phyloP scores from a whole-genome alignment of 139 green algal species.

The Coelastrella sp. region DNA sequence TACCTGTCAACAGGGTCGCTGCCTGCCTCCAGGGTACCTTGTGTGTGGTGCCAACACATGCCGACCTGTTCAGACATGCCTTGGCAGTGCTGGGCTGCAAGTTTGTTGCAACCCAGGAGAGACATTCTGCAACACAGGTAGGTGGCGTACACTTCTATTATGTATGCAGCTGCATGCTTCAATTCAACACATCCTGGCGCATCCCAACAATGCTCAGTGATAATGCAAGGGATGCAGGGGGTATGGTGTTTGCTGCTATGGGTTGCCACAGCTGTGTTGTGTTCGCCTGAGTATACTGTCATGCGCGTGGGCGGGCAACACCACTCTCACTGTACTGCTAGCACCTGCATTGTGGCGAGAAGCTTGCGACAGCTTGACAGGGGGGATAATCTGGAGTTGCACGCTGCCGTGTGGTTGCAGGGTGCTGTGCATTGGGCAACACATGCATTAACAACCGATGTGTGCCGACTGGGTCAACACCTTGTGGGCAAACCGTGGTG shows the following conservation, averaged over 20 bases:
- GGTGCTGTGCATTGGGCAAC: background rate
- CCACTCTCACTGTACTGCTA: too few species aligned
- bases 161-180: too few species aligned
- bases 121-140: background rate
- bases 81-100: background rate
- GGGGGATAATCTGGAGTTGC: too few species aligned
- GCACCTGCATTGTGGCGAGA: too few species aligned
- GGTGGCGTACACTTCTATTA: background rate
- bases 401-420: background rate
- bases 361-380: too few species aligned
- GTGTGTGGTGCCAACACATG: background rate
- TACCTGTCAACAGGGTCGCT: background rate
- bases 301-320: too few species aligned
- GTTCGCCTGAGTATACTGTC: too few species aligned
- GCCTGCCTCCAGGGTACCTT: background rate
- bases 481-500: background rate
- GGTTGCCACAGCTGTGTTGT: too few species aligned
- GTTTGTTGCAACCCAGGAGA: background rate
- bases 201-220: too few species aligned
- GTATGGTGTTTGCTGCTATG: too few species aligned
- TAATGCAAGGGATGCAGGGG: too few species aligned
- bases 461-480: background rate
- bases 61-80: background rate
- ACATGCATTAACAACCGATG: conserved; percentile 11
- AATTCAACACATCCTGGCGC: too few species aligned